Evolutionary conservation across 345 rosid species (phyloP).

Genomic region (Carallia pectinifolia): DNA sequence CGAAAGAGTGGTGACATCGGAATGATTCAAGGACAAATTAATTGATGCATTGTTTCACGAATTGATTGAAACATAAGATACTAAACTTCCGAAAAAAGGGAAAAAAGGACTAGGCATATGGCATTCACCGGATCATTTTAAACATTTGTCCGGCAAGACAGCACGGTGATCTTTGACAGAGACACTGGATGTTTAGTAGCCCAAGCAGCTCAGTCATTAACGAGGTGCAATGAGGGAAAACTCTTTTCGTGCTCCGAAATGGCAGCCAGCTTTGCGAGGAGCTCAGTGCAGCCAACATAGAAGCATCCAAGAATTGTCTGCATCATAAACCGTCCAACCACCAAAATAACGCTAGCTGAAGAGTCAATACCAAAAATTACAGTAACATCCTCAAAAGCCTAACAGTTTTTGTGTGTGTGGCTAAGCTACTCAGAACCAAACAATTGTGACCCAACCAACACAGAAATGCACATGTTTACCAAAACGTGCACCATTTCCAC

Average conservation of each 20-base stretch:
- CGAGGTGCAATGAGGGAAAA: neutral
- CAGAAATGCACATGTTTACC: too few relatives aligned
- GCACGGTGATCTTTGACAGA: neutral
- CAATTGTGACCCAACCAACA: too few relatives aligned
- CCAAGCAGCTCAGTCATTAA: neutral
- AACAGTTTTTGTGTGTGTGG: neutral
- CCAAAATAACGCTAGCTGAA: neutral
- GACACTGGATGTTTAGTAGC: neutral
- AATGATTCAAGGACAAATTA: too few relatives aligned
- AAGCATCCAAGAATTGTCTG: slow-evolving; percentile 4
- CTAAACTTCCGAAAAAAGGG: too few relatives aligned
- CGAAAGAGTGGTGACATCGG: too few relatives aligned
- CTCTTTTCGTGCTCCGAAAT: neutral
- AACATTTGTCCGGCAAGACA: too few relatives aligned
- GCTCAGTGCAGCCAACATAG: neutral
- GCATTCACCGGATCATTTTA: too few relatives aligned
- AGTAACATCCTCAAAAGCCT: neutral
- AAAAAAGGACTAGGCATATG: too few relatives aligned
- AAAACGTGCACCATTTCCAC: neutral
- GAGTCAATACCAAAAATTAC: neutral
- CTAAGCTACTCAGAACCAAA: too few relatives aligned
- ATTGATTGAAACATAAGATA: too few relatives aligned
- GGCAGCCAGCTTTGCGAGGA: neutral
- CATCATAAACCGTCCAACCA: neutral
- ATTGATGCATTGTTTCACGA: too few relatives aligned